Conservation (phyloP, 371 early-diverging fungal species). For the Mortierella sp. region DNA sequence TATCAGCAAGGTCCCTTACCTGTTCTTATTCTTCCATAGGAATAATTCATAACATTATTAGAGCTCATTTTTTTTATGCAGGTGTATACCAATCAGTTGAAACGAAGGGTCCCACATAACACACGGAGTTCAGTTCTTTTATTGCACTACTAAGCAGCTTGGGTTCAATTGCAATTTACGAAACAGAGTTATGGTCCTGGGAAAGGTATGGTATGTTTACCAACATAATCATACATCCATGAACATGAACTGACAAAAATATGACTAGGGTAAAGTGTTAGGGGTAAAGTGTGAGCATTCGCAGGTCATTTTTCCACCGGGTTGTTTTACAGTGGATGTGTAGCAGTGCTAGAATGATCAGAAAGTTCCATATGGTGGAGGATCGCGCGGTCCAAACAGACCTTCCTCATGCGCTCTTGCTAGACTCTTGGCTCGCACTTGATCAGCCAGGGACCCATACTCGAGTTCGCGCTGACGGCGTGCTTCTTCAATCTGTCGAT, state of each 20-base stretch:
- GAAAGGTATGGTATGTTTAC: too few species aligned
- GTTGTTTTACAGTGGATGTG: background rate
- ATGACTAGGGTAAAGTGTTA: too few species aligned
- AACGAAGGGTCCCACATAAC: background rate
- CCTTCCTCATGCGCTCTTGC: slow-evolving; percentile 46
- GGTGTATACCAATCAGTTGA: background rate
- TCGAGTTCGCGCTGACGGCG: slow-evolving; percentile 30
- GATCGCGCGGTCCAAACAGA: slow-evolving; percentile 26
- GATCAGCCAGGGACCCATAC: slow-evolving; percentile 28
- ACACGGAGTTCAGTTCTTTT: background rate
- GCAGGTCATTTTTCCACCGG: background rate
- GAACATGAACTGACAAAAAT: too few species aligned
- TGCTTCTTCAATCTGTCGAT: slow-evolving; percentile 40
- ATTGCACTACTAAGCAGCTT: background rate
- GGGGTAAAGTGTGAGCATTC: background rate
- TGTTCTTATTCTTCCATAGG: background rate
- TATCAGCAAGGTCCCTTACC: too few species aligned
- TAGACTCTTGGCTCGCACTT: slow-evolving; percentile 35
- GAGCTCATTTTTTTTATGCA: background rate
- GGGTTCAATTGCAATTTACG: slow-evolving; percentile 2
- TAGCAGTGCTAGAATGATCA: slow-evolving; percentile 2
- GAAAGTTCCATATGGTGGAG: slow-evolving; percentile 45
- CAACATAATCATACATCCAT: too few species aligned
- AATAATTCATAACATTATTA: background rate
- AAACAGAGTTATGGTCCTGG: too few species aligned